Percentiles rank a stretch among this genome's conserved stretches.
Evolutionary conservation across 495 filamentous ascomycete species (phyloP).

Genomic region (Antarctomyces pellizariae): DNA sequence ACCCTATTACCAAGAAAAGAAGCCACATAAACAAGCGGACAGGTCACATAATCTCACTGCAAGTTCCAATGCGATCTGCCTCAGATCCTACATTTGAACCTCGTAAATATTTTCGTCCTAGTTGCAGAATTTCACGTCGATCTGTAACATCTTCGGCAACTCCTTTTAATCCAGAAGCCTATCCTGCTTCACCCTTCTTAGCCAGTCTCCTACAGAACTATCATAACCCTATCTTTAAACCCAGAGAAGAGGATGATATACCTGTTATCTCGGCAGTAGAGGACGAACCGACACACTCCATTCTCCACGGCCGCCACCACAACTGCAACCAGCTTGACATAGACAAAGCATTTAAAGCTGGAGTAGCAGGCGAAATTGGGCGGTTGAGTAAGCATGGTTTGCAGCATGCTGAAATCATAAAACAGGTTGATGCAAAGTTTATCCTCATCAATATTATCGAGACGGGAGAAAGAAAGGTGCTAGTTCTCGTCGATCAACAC

Average conservation of each 20-base stretch:
- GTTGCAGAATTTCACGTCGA: slow-evolving; percentile 4
- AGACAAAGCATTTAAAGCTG: slow-evolving; percentile 7
- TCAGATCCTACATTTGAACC: no score
- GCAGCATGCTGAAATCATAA: slow-evolving; percentile 37
- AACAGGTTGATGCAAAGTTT: slow-evolving; percentile 79
- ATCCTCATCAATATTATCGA: slow-evolving; percentile 28
- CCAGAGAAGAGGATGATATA: no score
- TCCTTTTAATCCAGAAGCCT: slow-evolving; percentile 5
- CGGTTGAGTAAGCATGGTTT: slow-evolving; percentile 45
- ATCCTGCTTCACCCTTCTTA: no score
- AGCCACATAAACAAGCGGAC: slow-evolving; percentile 37
- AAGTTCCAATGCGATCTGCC: slow-evolving; percentile 8
- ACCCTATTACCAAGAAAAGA: slow-evolving; percentile 36
- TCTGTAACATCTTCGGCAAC: background rate
- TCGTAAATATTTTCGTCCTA: slow-evolving; percentile 5
- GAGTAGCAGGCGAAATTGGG: slow-evolving; percentile 8
- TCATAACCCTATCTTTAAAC: no score
- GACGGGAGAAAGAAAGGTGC: slow-evolving; percentile 10
- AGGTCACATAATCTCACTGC: slow-evolving; percentile 21
- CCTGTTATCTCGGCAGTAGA: no score
- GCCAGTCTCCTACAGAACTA: no score
- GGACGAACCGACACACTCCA: slow-evolving; percentile 24
- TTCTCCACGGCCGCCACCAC: slow-evolving; percentile 5
- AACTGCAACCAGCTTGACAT: slow-evolving; percentile 10
- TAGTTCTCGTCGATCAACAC: slow-evolving; percentile 82